Conservation (phyloP, 176 grass and related monocot genomes). For the Guadua angustifolia region DNA sequence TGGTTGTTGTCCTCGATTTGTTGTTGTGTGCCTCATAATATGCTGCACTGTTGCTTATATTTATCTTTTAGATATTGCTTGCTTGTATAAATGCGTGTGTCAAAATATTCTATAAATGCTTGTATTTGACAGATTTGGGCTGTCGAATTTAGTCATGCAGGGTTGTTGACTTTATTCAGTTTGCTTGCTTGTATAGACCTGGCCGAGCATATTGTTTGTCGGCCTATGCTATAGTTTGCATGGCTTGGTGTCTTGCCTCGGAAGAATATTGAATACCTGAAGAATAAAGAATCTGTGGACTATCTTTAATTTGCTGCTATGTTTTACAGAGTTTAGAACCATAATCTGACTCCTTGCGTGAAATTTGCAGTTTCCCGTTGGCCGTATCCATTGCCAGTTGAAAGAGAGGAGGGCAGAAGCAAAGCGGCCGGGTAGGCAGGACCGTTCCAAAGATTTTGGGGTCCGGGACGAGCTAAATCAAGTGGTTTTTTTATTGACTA, state of each 20-base stretch:
- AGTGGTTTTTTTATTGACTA: no score
- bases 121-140: not conserved
- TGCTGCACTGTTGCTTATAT: not conserved
- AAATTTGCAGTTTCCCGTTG: slow-evolving; percentile 60
- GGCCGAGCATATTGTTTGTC: not conserved
- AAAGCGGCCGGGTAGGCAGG: slow-evolving; percentile 51
- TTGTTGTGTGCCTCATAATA: not conserved
- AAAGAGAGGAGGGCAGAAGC: slow-evolving; percentile 42
- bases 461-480: no score
- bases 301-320: not conserved
- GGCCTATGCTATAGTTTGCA: not conserved
- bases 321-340: not conserved
- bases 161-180: not conserved
- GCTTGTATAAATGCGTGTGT: not conserved
- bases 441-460: no score
- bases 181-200: not conserved
- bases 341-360: not conserved
- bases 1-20: not conserved
- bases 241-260: not conserved
- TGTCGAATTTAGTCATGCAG: not conserved
- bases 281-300: not conserved
- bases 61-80: not conserved
- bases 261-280: not conserved
- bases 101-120: not conserved
- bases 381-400: slow-evolving; percentile 60